Evolutionary conservation across 176 grass and related monocot genomes (phyloP), one percentile per base, ranked within the genome.

Genomic region (Urochloa ruziziensis): DNA sequence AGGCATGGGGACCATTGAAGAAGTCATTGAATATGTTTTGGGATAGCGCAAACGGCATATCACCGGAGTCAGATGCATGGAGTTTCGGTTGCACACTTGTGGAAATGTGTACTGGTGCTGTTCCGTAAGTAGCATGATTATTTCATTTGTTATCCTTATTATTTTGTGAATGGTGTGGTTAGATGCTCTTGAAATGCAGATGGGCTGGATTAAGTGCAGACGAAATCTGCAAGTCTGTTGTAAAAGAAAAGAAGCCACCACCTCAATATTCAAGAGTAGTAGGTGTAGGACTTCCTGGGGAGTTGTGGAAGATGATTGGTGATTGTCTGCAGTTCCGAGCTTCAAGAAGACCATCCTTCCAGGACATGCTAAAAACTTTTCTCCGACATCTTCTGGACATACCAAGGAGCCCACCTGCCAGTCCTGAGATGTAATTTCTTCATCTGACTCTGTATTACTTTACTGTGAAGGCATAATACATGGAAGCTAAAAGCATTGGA

Each of bases 221-320:
- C 70, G 97, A 99, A 78, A 96, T 96, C 34, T 94, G 84, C 66
- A 92, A 88, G 34, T 90, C 89, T 73, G 93, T 96, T 70, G 89
- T 99, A 47, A 99, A 94, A 92, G 82, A 85, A 67, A 94, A 89
- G 77, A 99, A 89, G 85, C 79, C 85, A 82, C 96, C 96, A 18
- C 96, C 96, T 77, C 96, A 99, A 27, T 99, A 99, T 90, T 89
- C 96, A 89, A 91, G 93, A 81, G 90, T 99, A 80, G 96, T 99
- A 16, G 96, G 96, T 75, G 96, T 96, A 53, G 96, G 96, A 43
- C 91, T 99, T 89, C 96, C 96, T 86, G 89, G 93, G 49, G 96
- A 99, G 75, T 79, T 99, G 63, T 99, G 96, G 96, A 99, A 99
- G 90, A 99, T 99, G 96, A 99, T 99, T 87, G 96, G 96, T 74